phyloP scores from a whole-genome alignment of 441 rosid species.

The Populus hybrid region DNA sequence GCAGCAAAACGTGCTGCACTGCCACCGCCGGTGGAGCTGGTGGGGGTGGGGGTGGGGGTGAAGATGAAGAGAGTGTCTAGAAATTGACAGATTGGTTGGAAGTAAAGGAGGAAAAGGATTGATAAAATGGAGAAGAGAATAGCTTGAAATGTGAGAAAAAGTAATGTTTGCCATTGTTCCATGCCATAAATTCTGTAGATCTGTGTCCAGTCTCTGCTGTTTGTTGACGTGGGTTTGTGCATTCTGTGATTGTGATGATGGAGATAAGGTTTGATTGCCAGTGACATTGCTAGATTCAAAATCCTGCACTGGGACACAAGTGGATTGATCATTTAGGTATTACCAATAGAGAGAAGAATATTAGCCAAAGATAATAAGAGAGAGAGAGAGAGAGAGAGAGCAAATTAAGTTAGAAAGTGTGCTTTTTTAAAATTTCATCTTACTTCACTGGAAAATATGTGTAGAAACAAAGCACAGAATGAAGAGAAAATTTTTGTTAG shows the following conservation, averaged over 20 bases:
- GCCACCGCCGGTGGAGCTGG: slow-evolving; percentile 24
- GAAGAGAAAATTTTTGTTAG: neutral
- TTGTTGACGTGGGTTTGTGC: slow-evolving; percentile 25
- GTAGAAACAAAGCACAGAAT: neutral
- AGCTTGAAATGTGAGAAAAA: slow-evolving; percentile 70
- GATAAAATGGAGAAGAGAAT: slow-evolving; percentile 59
- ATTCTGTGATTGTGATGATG: slow-evolving; percentile 9
- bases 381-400: neutral
- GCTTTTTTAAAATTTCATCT: neutral
- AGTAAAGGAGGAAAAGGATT: slow-evolving; percentile 61
- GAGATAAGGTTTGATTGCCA: slow-evolving; percentile 16
- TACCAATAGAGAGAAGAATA: neutral
- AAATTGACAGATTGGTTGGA: slow-evolving; percentile 47
- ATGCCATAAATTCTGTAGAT: slow-evolving; percentile 84
- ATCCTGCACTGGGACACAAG: neutral
- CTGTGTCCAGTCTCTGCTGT: slow-evolving; percentile 70
- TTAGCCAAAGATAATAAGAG: neutral
- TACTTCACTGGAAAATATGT: neutral
- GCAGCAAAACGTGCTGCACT: slow-evolving; percentile 63
- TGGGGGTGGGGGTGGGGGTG: neutral
- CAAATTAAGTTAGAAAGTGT: neutral
- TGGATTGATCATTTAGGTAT: neutral
- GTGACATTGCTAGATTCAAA: slow-evolving; percentile 19
- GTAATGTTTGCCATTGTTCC: slow-evolving; percentile 77
- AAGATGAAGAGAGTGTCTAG: slow-evolving; percentile 38